These are phyloP conservation scores for Diplodia mutila DNA, from an alignment of 2,329 filamentous ascomycete genomes.

Conservation along the genomic window DNA sequence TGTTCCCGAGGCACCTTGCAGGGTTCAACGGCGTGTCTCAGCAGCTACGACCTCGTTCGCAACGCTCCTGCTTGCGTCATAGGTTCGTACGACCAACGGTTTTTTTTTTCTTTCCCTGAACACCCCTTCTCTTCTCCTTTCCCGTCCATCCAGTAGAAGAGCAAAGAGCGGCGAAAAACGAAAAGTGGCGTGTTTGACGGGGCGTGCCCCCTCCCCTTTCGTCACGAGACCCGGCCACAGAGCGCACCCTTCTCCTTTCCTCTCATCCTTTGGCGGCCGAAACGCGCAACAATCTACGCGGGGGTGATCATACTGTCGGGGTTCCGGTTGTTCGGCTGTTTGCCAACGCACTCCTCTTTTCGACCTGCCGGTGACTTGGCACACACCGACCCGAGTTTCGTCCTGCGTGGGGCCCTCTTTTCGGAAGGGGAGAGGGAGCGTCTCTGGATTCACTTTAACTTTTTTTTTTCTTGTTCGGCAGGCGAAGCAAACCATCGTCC, in stretches of 20 bases:
- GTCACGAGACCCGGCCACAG: background rate
- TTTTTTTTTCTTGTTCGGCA: background rate
- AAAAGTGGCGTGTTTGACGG: constrained; percentile 10
- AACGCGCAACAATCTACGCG: constrained; percentile 2
- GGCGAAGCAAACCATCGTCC: background rate
- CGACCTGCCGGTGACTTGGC: background rate
- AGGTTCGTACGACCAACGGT: background rate
- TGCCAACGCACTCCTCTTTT: background rate
- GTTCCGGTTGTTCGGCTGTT: background rate
- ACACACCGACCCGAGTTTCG: background rate
- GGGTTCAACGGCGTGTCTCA: background rate
- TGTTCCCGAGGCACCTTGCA: constrained; percentile 4
- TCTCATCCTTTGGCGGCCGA: background rate
- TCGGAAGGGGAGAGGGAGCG: background rate
- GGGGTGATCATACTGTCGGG: background rate
- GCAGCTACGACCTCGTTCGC: background rate
- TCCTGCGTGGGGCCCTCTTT: background rate
- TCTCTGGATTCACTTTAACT: no score
- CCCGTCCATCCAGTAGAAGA: background rate
- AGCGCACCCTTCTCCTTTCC: background rate
- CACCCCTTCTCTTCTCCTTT: background rate
- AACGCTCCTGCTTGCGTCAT: constrained; percentile 1
- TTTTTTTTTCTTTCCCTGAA: background rate
- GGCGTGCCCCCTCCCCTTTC: background rate
- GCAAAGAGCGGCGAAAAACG: background rate